Evolutionary conservation across 1,284 basidiomycete genomes (phyloP).

Genomic region (Dichomitus squalens): DNA sequence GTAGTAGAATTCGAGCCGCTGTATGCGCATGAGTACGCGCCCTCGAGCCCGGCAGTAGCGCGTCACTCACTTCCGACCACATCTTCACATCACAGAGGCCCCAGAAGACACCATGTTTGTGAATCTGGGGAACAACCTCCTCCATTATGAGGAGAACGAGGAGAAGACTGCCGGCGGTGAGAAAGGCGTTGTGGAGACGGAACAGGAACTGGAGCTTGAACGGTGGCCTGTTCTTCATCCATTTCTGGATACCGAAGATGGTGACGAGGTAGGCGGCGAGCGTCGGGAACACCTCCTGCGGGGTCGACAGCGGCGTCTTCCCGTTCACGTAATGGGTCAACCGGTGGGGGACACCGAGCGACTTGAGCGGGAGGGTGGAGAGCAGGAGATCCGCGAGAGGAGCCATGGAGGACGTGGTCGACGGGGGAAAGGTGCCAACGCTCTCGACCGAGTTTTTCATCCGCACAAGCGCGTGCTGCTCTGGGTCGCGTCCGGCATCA

Average conservation of each 20-base stretch:
- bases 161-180: constrained; percentile 82
- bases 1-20: constrained; percentile 92
- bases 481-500: constrained; percentile 7
- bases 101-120: constrained; percentile 72
- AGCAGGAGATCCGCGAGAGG: constrained; percentile 73
- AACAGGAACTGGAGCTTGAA: constrained; percentile 87
- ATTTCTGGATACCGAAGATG: constrained; percentile 85
- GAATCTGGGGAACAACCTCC: constrained; percentile 81
- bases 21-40: constrained; percentile 8
- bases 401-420: constrained; percentile 52
- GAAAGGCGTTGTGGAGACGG: constrained; percentile 89
- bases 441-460: constrained; percentile 29
- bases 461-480: constrained; percentile 24
- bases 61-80: constrained; percentile 78
- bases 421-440: constrained; percentile 24
- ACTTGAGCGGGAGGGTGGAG: constrained; percentile 50
- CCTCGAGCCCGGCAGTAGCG: constrained; percentile 10
- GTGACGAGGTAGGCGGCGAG: constrained; percentile 84
- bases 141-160: constrained; percentile 89
- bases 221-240: constrained; percentile 81
- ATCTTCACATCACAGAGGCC: constrained; percentile 79
- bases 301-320: constrained; percentile 81
- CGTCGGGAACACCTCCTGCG: constrained; percentile 68
- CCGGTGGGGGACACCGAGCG: constrained; percentile 54
- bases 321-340: constrained; percentile 73